These are phyloP conservation scores for Dryadomyces sulphureus DNA, from an alignment of 2,329 filamentous ascomycete genomes.

Conservation along the genomic window DNA sequence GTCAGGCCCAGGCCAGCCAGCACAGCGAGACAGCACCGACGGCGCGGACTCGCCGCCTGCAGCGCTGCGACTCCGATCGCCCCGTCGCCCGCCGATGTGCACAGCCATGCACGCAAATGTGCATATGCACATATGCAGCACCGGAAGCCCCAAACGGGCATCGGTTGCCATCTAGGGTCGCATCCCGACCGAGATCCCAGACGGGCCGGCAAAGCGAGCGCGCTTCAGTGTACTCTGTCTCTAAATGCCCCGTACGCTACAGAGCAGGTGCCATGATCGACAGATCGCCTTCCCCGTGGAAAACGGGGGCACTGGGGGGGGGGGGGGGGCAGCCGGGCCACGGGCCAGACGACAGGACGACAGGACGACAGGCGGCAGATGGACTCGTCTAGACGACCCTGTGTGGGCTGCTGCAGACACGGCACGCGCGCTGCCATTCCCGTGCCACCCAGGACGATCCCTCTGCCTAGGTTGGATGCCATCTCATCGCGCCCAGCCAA, in stretches of 20 bases:
- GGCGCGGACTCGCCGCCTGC: neutral
- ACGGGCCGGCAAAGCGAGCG: neutral
- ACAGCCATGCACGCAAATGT: neutral
- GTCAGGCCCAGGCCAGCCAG: neutral
- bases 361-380: neutral
- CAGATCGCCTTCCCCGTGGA: too few relatives aligned
- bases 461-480: too few relatives aligned
- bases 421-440: too few relatives aligned
- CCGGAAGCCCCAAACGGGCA: neutral
- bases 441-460: neutral
- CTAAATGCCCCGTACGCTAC: too few relatives aligned
- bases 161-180: neutral
- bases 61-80: neutral
- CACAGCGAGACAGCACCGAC: slow-evolving; percentile 1
- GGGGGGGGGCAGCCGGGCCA: too few relatives aligned
- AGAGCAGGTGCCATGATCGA: too few relatives aligned
- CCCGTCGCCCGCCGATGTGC: too few relatives aligned
- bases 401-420: neutral
- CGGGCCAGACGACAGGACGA: too few relatives aligned
- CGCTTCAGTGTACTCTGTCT: too few relatives aligned
- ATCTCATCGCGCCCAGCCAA: neutral
- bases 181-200: neutral
- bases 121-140: neutral
- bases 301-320: too few relatives aligned
- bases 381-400: neutral